Evolutionary conservation across 208 protist species (phyloP), one percentile per base, ranked within the genome.

Genomic region (Leishmania braziliensis): DNA sequence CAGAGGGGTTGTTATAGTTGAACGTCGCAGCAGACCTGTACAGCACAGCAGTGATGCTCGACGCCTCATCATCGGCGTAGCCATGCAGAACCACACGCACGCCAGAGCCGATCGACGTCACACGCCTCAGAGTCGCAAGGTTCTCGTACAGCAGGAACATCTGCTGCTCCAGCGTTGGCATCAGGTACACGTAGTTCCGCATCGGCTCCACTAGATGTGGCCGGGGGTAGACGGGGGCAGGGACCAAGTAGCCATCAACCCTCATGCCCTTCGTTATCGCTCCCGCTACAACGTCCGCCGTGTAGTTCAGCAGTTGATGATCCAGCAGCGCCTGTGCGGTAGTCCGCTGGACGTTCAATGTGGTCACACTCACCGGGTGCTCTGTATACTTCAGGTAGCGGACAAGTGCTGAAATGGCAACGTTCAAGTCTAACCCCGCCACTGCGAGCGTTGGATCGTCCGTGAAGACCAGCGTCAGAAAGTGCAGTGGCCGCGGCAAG

Each of bases 141-240:
- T 70, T 75, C 51, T 10, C 20, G 73, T 80, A 84, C 39, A 90
- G n/a, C 0, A 91, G 72, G 77, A 84, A 92, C 39, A 92, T 63
- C 74, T 91, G 70, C 89, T 92, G 91, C 72, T 92, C 85, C 29
- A 89, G 20, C 36, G 89, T 94, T 6, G 88, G 89, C 75, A 78
- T 78, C 58, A 78, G 53, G 54, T 68, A 78, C 58, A 78, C 39
- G 54, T 68, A 46, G 75, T 78, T 78, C 46, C 50, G 4, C 58
- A n/a, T 3, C 54, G 4, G 33, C 54, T 53, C 23, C 23, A 29
- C 39, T 5, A 69, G 58, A 18, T 46, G 46, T 2, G 75, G 60
- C 20, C 23, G 75, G 6, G 53, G 50, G n/a, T 48, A 54, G 0
- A 78, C 0, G 23, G 75, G 75, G 23, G 53, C 48, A 1, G n/a